These are phyloP conservation scores for Aspergillus flavus DNA, from an alignment of 2,329 filamentous ascomycete genomes.

Conservation along the genomic window DNA sequence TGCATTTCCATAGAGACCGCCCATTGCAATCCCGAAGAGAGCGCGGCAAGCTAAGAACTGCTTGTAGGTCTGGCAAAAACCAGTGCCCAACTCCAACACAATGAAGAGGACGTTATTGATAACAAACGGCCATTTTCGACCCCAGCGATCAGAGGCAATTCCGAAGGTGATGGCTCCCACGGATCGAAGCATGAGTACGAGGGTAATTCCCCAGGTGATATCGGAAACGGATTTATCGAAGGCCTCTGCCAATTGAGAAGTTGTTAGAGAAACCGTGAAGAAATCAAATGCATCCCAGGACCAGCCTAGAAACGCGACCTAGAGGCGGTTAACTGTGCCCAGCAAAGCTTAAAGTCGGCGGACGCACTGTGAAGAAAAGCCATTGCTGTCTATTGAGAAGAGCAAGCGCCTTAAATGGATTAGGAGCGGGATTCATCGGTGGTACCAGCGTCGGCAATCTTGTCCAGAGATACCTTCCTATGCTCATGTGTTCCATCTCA, in stretches of 20 bases:
- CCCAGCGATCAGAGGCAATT: conserved; percentile 54
- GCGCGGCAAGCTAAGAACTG: conserved; percentile 62
- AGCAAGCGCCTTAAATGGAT: conserved; percentile 55
- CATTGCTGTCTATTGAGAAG: conserved; percentile 59
- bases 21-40: conserved; percentile 67
- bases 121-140: conserved; percentile 62
- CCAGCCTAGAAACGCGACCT: conserved; percentile 53
- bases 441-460: conserved; percentile 58
- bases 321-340: conserved; percentile 8
- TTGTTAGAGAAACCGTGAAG: conserved; percentile 63
- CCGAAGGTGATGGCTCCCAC: conserved; percentile 63
- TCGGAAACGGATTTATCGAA: conserved; percentile 59
- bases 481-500: conserved; percentile 28
- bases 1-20: conserved; percentile 63
- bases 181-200: conserved; percentile 63
- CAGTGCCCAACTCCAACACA: conserved; percentile 61
- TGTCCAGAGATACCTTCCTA: conserved; percentile 55
- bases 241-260: conserved; percentile 54
- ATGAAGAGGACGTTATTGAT: conserved; percentile 65
- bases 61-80: conserved; percentile 60
- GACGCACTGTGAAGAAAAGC: conserved; percentile 56
- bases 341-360: background rate
- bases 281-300: conserved; percentile 63
- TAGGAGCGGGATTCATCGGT: conserved; percentile 57
- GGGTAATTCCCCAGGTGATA: conserved; percentile 62